phyloP scores from a whole-genome alignment of 495 filamentous ascomycete genomes.

The Acidomyces sp. region DNA sequence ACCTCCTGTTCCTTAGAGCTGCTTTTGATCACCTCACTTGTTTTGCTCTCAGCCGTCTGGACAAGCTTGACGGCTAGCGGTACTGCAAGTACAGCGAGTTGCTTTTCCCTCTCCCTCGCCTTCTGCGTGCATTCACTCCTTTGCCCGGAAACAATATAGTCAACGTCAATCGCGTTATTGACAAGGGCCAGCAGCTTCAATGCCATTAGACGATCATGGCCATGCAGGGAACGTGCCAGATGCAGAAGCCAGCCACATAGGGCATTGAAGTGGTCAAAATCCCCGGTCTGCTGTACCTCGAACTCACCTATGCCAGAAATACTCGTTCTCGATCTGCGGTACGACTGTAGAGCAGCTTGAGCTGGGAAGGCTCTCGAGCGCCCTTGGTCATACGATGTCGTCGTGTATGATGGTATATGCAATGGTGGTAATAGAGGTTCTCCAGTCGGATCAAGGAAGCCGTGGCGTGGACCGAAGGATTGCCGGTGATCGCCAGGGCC shows the following conservation, averaged over 20 bases:
- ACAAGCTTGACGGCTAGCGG: slow-evolving; percentile 25
- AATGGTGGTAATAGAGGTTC: slow-evolving; percentile 27
- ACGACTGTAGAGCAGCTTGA: slow-evolving; percentile 18
- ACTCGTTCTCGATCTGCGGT: background rate
- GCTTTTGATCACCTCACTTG: background rate
- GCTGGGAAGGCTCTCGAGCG: slow-evolving; percentile 44
- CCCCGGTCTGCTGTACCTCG: slow-evolving; percentile 1
- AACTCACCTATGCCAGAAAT: background rate
- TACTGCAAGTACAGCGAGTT: slow-evolving; percentile 26
- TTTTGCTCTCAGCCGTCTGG: slow-evolving; percentile 24
- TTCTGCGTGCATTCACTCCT: slow-evolving; percentile 52
- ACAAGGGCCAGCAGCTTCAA: slow-evolving; percentile 47
- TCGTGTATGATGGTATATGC: slow-evolving; percentile 22
- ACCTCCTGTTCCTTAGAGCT: background rate
- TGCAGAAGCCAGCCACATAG: slow-evolving; percentile 74
- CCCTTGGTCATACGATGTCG: slow-evolving; percentile 3
- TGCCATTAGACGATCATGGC: slow-evolving; percentile 61
- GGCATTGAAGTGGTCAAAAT: slow-evolving; percentile 9
- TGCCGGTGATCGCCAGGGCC: slow-evolving; percentile 9
- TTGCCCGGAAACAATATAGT: background rate
- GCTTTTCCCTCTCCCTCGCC: slow-evolving; percentile 29
- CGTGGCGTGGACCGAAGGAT: slow-evolving; percentile 3
- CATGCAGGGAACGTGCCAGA: slow-evolving; percentile 48
- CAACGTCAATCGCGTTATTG: slow-evolving; percentile 10
- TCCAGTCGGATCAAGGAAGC: background rate